Base-by-base conservation (phyloP, 1,284 basidiomycete genomes). In the Kwoniella shivajii region DNA sequence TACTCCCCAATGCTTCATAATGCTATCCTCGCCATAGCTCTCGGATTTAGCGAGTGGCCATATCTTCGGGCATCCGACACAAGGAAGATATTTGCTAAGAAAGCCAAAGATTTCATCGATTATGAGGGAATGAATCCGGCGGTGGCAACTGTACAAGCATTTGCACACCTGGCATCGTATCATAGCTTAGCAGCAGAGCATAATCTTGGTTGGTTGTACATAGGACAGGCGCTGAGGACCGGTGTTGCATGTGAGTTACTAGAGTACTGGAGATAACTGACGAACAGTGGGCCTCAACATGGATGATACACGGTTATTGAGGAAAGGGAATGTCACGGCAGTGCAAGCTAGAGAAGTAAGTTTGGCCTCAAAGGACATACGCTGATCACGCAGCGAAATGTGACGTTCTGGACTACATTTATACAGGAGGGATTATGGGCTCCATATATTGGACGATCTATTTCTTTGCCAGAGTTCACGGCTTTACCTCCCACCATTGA, bases 1-100 rank as follows among this genome's bases (percentile, higher is more conserved):
- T 88, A 88, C 73, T 86, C 85, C 1, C 85, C 86, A 0, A 84
- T 88, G 81, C 78, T 88, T 1, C 87, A 88, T 72, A 88, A 87
- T 63, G 81, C 85, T 1, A 76, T 87, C 0, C 74, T 88, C 10
- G 80, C 86, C 1, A 76, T 88, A 36, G 85, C 82, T 2, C 77
- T 82, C 1, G 82, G 83, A 0, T 86, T 84, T 64, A 83, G 84
- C 7, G 83, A 86, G 52, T 81, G 85, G 34, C 82, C 82, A 0
- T 63, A 70, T 27, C 77, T 86, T 34, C 77, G 81, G 16, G 79
- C 82, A 49, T 71, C 79, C 22, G 77, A 79, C 34, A 78, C 81
- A 0, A 78, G 85, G 9, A 74, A 78, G 47, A 72, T 75, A 26
- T 87, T 84, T 62, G 84, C 83, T 16, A 70, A 78, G 7, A 78